Evolutionary conservation across 345 rosid species (phyloP).

Genomic region (Diplotaxis tenuifolia): DNA sequence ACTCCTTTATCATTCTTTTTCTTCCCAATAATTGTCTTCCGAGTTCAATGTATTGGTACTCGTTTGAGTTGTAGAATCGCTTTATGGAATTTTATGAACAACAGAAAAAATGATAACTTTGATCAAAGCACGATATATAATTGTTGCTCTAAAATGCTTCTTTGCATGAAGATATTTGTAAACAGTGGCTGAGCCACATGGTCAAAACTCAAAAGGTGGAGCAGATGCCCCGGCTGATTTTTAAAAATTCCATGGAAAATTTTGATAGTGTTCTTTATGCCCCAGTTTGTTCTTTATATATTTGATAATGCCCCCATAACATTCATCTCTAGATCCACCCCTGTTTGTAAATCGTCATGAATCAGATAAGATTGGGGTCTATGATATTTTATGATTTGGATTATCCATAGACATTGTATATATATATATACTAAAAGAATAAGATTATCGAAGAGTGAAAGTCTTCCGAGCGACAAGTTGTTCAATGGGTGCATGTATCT

Average conservation of each 20-base stretch:
- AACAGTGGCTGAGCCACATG: no score
- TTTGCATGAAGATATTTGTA: not conserved
- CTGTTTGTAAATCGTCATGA: not conserved
- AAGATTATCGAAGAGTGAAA: not conserved
- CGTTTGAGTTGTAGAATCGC: constrained; percentile 7
- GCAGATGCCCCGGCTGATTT: no score
- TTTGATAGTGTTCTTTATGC: no score
- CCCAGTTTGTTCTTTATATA: no score
- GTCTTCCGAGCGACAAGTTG: not conserved
- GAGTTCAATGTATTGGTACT: not conserved
- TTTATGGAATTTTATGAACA: not conserved
- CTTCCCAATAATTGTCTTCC: not conserved
- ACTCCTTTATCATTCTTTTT: constrained; percentile 5
- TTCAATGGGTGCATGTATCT: constrained; percentile 3
- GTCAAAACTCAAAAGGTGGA: no score
- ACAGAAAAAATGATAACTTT: not conserved
- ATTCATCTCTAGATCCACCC: no score
- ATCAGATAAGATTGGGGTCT: not conserved
- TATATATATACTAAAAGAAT: not conserved
- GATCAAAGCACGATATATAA: not conserved
- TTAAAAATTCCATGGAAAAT: no score
- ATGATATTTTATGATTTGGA: not conserved
- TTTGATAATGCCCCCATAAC: no score
- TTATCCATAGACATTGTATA: not conserved
- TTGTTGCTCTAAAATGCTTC: not conserved